A percentile compares a stretch with the other conserved stretches of the same genome.
Conservation (phyloP, 140 eudicot species). For the Flaveria floridana region DNA sequence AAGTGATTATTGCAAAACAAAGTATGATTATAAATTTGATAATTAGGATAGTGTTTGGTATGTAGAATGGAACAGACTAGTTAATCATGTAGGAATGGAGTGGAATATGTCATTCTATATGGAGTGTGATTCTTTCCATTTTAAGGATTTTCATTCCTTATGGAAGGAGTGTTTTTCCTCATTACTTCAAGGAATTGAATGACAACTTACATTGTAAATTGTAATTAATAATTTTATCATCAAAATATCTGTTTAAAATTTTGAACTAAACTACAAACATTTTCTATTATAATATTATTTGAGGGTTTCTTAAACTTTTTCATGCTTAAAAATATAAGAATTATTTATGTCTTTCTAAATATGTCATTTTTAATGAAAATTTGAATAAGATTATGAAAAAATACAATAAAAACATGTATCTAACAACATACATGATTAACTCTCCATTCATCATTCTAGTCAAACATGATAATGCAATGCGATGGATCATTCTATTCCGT, state of each 20-base stretch:
- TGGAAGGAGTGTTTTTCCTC: too few species aligned
- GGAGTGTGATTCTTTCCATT: too few species aligned
- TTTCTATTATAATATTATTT: neutral
- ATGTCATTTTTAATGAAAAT: neutral
- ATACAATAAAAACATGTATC: neutral
- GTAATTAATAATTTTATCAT: too few species aligned
- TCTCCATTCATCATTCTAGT: neutral
- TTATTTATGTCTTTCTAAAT: neutral
- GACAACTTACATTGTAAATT: neutral
- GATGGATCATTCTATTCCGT: neutral
- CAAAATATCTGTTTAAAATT: neutral
- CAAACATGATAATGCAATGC: neutral
- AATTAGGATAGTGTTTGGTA: neutral
- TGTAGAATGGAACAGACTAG: neutral
- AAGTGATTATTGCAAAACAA: neutral
- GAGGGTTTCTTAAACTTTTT: neutral
- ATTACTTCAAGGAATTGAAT: neutral
- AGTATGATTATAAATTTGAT: neutral
- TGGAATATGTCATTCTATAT: too few species aligned
- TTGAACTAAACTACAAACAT: neutral
- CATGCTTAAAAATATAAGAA: neutral
- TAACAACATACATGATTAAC: too few species aligned
- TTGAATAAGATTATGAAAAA: neutral
- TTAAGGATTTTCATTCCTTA: too few species aligned
- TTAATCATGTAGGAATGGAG: too few species aligned